Base-by-base conservation (phyloP, 169 alveolate genomes). In the Ichthyophthirius multifiliis region DNA sequence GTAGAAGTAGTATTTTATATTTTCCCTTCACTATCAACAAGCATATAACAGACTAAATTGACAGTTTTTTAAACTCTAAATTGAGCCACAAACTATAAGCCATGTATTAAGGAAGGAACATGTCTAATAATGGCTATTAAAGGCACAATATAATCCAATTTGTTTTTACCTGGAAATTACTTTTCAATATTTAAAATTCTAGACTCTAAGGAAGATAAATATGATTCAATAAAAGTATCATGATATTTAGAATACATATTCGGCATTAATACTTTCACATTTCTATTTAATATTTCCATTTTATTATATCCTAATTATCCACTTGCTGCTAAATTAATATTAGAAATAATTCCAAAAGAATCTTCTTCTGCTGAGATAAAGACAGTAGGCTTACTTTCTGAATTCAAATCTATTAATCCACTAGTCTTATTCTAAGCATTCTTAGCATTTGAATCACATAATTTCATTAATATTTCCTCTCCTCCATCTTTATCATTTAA, bases 341-440 rank as follows among this genome's bases (percentile, higher is more conserved):
- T 79, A 6, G 83, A 75, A 41, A 88, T 83, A 75, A 78, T 83
- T 44, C 90, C 87, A 37, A 88, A 83, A 37, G 75, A 81, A n/a
- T 81, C 85, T 18, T 87, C 93, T 76, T 88, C 93, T 1, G 88
- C 93, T 3, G 90, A 81, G 44, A 88, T 80, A 41, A 78, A 75
- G 0, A 88, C 81, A 46, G 83, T 65, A 31, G 87, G 90, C 27
- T 79, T 83, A 12, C 83, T 73, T 67, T 88, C 93, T 75, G 83
- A 73, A 43, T 79, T 63, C 27, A 82, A 75, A 76, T 88, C 87
- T n/a, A 77, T 34, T 18, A 31, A 37, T 1, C 77, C 77, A 7
- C 16, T 13, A n/a, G 5, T 39, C 12, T 37, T 67, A 20, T 41
- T 39, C 18, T 35, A 32, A 37, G 35, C 34, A 6, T 6, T 67